Evolutionary conservation across 2,329 filamentous ascomycete species (phyloP), one percentile per base, ranked within the genome.

Genomic region (Lachnellula cervina): DNA sequence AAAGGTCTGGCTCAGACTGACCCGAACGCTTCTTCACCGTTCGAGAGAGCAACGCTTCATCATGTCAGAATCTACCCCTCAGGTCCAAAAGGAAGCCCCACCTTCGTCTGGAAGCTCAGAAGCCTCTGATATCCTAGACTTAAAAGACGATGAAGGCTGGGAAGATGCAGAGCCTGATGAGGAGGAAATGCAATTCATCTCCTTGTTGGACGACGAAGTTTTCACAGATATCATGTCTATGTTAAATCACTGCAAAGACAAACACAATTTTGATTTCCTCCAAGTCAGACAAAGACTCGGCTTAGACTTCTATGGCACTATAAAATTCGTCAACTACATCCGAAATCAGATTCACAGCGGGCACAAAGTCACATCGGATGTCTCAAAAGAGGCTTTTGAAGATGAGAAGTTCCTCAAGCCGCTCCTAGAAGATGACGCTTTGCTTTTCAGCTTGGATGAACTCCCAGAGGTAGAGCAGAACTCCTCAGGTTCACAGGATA

Each of bases 401-500:
- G 83, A 90, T 59, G 93, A 97, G 61, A 79, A 81, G 61, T 95
- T 86, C 68, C 77, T 99, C 56, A 88, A 88, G 68, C 94, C 94
- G 0, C 86, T 91, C 4, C 74, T 99, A 7, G 87, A 94, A 56
- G 90, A 97, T 63, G 94, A 99, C 70, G 89, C 92, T 4, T 76
- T 97, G 52, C 82, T 99, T 34, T 91, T 95, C 69, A 89, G 83
- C 54, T 77, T 99, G 19, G 93, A 96, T 61, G 94, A 97, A 59
- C 76, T 96, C 17, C 77, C 80, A 34, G 76, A 80, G 32, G 65
- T 71, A 32, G 66, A 65, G 38, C 61, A 71, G 19, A 66, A 68
- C 43, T 61, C 63, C 52, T 67, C 74, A 50, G 68, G 70, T 44
- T 50, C 56, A 45, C 50, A 50, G 40, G 62, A 63, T 48, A 73